These are phyloP conservation scores for Saccharomycopsis fibuligera DNA, from an alignment of 805 yeast genomes.

Conservation along the genomic window DNA sequence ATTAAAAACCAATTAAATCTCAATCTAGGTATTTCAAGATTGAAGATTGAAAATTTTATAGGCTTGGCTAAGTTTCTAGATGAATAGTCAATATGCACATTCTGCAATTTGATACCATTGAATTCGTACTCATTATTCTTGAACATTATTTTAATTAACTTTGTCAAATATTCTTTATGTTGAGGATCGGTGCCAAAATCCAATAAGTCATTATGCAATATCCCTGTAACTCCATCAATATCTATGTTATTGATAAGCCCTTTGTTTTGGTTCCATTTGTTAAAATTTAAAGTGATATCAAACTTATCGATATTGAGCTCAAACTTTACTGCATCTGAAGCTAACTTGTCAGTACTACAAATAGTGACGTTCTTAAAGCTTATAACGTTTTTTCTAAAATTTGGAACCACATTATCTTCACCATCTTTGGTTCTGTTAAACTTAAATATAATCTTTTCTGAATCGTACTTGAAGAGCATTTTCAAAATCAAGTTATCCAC, in stretches of 20 bases:
- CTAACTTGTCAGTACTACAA: neutral
- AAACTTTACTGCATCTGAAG: slow-evolving; percentile 32
- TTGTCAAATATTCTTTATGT: slow-evolving; percentile 13
- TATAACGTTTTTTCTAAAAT: slow-evolving; percentile 19
- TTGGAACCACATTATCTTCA: slow-evolving; percentile 16
- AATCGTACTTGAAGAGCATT: slow-evolving; percentile 15
- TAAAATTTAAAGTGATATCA: slow-evolving; percentile 69
- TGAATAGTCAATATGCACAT: slow-evolving; percentile 14
- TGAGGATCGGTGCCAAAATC: slow-evolving; percentile 2
- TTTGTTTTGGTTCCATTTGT: slow-evolving; percentile 79
- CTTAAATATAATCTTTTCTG: slow-evolving; percentile 8
- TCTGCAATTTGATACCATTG: slow-evolving; percentile 8
- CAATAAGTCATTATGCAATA: slow-evolving; percentile 22
- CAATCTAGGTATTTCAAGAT: slow-evolving; percentile 56
- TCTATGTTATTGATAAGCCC: slow-evolving; percentile 80
- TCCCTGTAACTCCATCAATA: slow-evolving; percentile 78
- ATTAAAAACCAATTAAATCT: slow-evolving; percentile 51
- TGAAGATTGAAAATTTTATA: slow-evolving; percentile 51
- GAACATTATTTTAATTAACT: slow-evolving; percentile 7
- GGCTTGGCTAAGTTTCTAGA: slow-evolving; percentile 26
- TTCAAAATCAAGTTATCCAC: slow-evolving; percentile 12
- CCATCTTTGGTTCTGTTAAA: slow-evolving; percentile 1
- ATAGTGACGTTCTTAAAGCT: slow-evolving; percentile 12
- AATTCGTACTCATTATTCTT: slow-evolving; percentile 14
- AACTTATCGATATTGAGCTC: slow-evolving; percentile 77